Evolutionary conservation across 23 red algal genomes (phyloP), one percentile per base, ranked within the genome.

Genomic region (Agarophyton chilense): DNA sequence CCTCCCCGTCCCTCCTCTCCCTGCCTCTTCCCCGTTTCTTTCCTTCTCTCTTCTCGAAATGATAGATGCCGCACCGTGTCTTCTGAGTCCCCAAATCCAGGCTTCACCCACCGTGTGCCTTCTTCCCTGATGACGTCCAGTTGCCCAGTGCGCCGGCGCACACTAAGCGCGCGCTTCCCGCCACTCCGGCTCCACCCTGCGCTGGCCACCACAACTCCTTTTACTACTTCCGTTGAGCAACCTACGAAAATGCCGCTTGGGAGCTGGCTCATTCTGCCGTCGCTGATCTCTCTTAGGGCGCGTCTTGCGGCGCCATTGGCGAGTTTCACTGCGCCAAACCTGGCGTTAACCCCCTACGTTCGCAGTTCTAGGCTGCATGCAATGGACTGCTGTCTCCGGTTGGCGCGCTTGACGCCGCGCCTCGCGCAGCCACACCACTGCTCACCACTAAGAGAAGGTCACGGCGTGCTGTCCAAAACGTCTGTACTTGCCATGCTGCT

Each of bases 281-380:
- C n/a, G n/a, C n/a, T n/a, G n/a, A n/a, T n/a, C n/a, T n/a, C n/a
- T n/a, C n/a, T n/a, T n/a, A n/a, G n/a, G n/a, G n/a, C 32, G 74
- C 74, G 29, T 44, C 74, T 33, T 78, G 41, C 22, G 74, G 74
- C 74, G 74, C 74, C n/a, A 17, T 78, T 22, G 11, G 10, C 34
- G 64, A 70, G 32, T 33, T 78, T 1, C 74, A 57, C 18, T 40
- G 74, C 74, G 31, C 74, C 74, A 21, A 41, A 5, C 16, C 74
- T 10, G 6, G 32, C 38, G 74, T 57, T 2, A 6, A 52, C 74
- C 43, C 74, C 25, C 49, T 44, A 13, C 74, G 74, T 44, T 55
- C 74, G 32, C 64, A 70, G 8, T 70, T 29, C 38, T 70, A 70
- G 4, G 64, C 64, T 6, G 64, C 38, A 18, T 70, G n/a, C n/a